Conservation (phyloP, 2,329 filamentous ascomycete species). For the Trichophyton schoenleinii region DNA sequence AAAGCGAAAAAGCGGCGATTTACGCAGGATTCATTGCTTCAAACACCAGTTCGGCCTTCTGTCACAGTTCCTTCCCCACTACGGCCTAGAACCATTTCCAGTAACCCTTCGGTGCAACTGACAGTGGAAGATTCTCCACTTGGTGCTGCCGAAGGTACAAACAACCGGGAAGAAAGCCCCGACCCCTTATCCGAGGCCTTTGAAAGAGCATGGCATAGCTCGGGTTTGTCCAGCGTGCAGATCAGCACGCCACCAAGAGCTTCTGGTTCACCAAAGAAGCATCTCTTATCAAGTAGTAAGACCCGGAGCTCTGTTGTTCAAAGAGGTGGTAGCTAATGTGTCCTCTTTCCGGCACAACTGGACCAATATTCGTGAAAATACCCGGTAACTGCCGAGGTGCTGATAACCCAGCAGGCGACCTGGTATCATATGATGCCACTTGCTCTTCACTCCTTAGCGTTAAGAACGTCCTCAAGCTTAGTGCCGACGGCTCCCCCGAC, state of each 20-base stretch:
- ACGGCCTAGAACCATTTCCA: background rate
- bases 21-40: background rate
- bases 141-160: background rate
- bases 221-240: slow-evolving; percentile 15
- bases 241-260: slow-evolving; percentile 11
- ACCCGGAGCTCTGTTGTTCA: background rate
- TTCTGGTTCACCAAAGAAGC: background rate
- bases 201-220: slow-evolving; percentile 7
- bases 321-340: background rate
- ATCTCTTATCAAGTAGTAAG: background rate
- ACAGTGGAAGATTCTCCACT: background rate
- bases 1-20: background rate
- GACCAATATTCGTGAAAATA: background rate
- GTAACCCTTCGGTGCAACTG: background rate
- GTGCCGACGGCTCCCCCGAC: slow-evolving; percentile 35
- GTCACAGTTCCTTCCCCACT: background rate
- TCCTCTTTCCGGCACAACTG: background rate
- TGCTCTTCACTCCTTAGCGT: slow-evolving; percentile 11
- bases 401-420: no score
- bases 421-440: no score
- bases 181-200: slow-evolving; percentile 14
- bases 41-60: background rate
- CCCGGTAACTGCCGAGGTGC: no score
- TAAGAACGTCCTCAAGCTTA: slow-evolving; percentile 35
- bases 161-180: slow-evolving; percentile 8